These are phyloP conservation scores for Penicillium antarcticum DNA, from an alignment of 495 filamentous ascomycete genomes.

Conservation along the genomic window DNA sequence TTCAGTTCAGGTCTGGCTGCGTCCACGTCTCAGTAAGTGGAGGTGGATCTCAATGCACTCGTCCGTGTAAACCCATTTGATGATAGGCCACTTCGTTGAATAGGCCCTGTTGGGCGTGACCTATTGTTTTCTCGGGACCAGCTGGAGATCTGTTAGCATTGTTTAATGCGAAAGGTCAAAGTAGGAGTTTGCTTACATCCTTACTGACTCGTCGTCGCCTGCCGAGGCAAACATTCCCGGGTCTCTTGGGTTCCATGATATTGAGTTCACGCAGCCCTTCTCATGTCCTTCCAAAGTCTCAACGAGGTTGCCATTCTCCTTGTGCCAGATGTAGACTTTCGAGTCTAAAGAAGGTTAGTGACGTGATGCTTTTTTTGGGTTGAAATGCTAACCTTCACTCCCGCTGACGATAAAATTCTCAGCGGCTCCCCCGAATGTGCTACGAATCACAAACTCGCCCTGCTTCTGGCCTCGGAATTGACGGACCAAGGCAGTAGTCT, in stretches of 20 bases:
- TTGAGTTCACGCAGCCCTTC: slow-evolving; percentile 79
- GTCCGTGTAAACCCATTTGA: slow-evolving; percentile 36
- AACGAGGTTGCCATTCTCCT: slow-evolving; percentile 70
- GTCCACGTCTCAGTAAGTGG: slow-evolving; percentile 16
- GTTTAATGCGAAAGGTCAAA: background rate
- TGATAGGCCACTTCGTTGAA: slow-evolving; percentile 24
- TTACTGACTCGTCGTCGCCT: slow-evolving; percentile 81
- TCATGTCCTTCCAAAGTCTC: slow-evolving; percentile 73
- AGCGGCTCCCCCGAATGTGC: slow-evolving; percentile 79
- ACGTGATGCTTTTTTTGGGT: too few relatives aligned
- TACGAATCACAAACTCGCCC: slow-evolving; percentile 71
- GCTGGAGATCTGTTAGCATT: slow-evolving; percentile 26
- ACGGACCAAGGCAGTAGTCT: slow-evolving; percentile 66
- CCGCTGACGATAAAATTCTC: slow-evolving; percentile 90
- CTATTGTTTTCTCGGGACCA: slow-evolving; percentile 39
- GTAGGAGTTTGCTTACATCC: slow-evolving; percentile 61
- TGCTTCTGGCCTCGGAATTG: slow-evolving; percentile 72
- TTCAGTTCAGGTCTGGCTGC: slow-evolving; percentile 4
- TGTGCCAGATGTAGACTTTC: slow-evolving; percentile 84
- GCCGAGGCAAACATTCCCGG: slow-evolving; percentile 86
- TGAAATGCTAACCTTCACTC: slow-evolving; percentile 68
- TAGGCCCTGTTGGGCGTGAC: slow-evolving; percentile 15
- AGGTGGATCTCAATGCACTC: slow-evolving; percentile 44
- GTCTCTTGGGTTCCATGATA: slow-evolving; percentile 83
- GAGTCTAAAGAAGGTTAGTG: slow-evolving; percentile 56